Conservation (phyloP, 768 basidiomycete genomes). For the Royoungia palumana region DNA sequence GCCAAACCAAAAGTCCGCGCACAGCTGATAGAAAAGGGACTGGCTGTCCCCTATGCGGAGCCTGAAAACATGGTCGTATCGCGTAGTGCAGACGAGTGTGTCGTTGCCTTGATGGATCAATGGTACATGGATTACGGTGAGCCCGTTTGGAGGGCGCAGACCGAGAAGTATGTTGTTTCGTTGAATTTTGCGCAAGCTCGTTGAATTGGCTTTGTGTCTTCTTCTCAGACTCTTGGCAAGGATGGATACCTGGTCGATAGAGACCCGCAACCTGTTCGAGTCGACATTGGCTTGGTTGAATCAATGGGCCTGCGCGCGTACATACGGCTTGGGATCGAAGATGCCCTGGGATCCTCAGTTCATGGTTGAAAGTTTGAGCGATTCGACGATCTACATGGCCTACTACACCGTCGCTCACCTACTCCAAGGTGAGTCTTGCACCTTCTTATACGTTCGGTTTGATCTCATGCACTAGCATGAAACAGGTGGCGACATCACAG, state of each 20-base stretch:
- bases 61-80: conserved; percentile 90
- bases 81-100: conserved; percentile 93
- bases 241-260: conserved; percentile 90
- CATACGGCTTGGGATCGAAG: conserved; percentile 92
- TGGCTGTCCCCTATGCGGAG: conserved; percentile 92
- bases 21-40: conserved; percentile 69
- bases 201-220: conserved; percentile 1
- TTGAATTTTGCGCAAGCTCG: background rate
- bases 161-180: conserved; percentile 64
- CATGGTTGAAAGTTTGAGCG: conserved; percentile 94
- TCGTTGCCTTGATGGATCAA: conserved; percentile 97
- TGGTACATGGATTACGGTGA: conserved; percentile 99
- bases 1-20: conserved; percentile 89
- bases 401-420: conserved; percentile 95
- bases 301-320: conserved; percentile 98
- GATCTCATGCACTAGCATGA: conserved; percentile 4
- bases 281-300: conserved; percentile 92
- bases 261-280: conserved; percentile 92
- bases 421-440: conserved; percentile 68
- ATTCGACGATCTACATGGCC: conserved; percentile 98
- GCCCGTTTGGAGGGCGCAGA: conserved; percentile 77
- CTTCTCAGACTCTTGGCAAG: conserved; percentile 60
- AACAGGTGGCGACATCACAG: conserved; percentile 70
- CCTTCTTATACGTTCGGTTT: background rate
- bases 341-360: conserved; percentile 97